Evolutionary conservation across 2,329 filamentous ascomycete species (phyloP).

Genomic region (Aspergillus fumigatus): DNA sequence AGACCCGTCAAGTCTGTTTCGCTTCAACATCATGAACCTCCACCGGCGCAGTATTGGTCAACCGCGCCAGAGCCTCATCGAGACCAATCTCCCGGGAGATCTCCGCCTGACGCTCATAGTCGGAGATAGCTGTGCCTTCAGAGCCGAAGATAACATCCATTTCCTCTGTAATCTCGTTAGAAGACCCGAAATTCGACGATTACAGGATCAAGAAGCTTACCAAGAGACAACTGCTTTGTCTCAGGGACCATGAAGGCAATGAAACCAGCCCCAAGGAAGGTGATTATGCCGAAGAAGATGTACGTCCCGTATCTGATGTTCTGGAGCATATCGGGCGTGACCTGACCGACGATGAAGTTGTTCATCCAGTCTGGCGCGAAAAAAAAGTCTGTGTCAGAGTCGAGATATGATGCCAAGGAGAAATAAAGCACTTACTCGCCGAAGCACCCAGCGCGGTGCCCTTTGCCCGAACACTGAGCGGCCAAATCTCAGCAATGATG

Average conservation of each 20-base stretch:
- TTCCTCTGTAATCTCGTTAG: conserved; percentile 36
- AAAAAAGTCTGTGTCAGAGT: conserved; percentile 1
- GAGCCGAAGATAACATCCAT: conserved; percentile 64
- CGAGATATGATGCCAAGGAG: conserved; percentile 5
- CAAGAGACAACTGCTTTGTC: conserved; percentile 38
- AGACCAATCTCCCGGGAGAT: conserved; percentile 67
- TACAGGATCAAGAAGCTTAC: neutral
- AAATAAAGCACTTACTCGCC: conserved; percentile 36
- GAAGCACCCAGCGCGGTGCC: conserved; percentile 65
- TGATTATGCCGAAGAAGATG: conserved; percentile 64
- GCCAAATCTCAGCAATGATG: conserved; percentile 70
- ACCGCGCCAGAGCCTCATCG: conserved; percentile 20
- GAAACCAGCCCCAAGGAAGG: conserved; percentile 56
- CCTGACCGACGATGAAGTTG: conserved; percentile 61
- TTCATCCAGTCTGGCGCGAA: conserved; percentile 44
- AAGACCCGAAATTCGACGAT: neutral
- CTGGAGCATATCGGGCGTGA: conserved; percentile 64
- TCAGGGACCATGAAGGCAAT: conserved; percentile 50
- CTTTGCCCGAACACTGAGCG: conserved; percentile 64
- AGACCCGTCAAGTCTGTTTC: neutral
- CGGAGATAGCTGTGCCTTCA: conserved; percentile 61
- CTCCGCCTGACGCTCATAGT: conserved; percentile 65
- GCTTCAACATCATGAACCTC: neutral
- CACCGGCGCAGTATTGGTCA: neutral
- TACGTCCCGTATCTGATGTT: conserved; percentile 66